Percentiles rank a stretch among this genome's conserved stretches.
These are phyloP conservation scores for Sphagnum magellanicum DNA, from an alignment of 228 moss, liverwort and hornwort genomes.

Conservation along the genomic window DNA sequence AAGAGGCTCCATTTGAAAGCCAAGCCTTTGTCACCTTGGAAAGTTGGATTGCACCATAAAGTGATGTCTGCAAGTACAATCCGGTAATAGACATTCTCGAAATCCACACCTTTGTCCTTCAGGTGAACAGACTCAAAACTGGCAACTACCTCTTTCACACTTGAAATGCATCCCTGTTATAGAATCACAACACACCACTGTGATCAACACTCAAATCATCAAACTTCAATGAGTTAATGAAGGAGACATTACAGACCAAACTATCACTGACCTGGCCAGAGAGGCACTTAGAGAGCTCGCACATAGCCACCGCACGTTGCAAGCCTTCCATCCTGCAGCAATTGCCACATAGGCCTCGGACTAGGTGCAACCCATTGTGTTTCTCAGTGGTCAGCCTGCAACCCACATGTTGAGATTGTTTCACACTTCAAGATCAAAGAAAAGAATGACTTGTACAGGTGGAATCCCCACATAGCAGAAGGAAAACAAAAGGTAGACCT, in stretches of 20 bases:
- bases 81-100: slow-evolving; percentile 33
- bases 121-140: slow-evolving; percentile 28
- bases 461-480: neutral
- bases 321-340: slow-evolving; percentile 31
- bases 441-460: neutral
- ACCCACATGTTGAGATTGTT: neutral
- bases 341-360: slow-evolving; percentile 34
- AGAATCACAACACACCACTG: no score
- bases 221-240: no score
- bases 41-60: slow-evolving; percentile 41
- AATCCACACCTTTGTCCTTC: slow-evolving; percentile 35
- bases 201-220: no score
- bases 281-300: slow-evolving; percentile 25
- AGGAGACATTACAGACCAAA: neutral
- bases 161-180: slow-evolving; percentile 5
- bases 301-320: slow-evolving; percentile 33
- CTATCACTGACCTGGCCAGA: neutral
- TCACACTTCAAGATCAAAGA: neutral
- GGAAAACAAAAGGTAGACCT: neutral
- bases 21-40: slow-evolving; percentile 14
- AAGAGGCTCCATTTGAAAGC: slow-evolving; percentile 32
- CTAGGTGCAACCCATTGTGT: slow-evolving; percentile 29
- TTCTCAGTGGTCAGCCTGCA: slow-evolving; percentile 12
- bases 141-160: slow-evolving; percentile 25
- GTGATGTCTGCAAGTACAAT: slow-evolving; percentile 31